phyloP scores from a whole-genome alignment of 306 rosid species.

The Cicer arietinum region DNA sequence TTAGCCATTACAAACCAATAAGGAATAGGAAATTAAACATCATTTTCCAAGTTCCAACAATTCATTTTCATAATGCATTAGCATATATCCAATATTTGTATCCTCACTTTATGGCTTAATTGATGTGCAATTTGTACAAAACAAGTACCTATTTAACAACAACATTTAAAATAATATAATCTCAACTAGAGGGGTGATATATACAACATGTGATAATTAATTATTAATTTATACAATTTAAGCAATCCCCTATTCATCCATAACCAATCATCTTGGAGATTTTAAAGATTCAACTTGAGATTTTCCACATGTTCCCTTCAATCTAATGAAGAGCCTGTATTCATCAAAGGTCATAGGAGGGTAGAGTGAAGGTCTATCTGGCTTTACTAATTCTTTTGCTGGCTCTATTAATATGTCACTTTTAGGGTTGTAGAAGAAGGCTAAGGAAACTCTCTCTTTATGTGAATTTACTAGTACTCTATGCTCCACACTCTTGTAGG shows the following conservation, averaged over 20 bases:
- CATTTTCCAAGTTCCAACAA: background rate
- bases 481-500: conserved; percentile 87
- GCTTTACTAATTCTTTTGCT: conserved; percentile 63
- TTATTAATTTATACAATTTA: too few species aligned
- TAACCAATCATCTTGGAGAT: conserved; percentile 47
- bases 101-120: background rate
- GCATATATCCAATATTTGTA: background rate
- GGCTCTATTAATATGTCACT: conserved; percentile 80
- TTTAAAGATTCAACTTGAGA: conserved; percentile 77
- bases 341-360: conserved; percentile 75
- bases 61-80: background rate
- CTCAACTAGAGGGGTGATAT: background rate
- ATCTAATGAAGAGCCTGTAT: conserved; percentile 79
- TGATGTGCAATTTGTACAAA: conserved; percentile 3
- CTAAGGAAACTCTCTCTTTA: conserved; percentile 75
- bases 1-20: conserved; percentile 30
- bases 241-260: too few species aligned
- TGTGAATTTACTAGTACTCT: conserved; percentile 81
- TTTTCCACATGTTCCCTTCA: conserved; percentile 83
- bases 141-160: background rate
- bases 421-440: conserved; percentile 95
- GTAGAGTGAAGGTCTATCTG: conserved; percentile 63
- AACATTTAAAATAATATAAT: background rate
- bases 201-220: background rate
- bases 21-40: conserved; percentile 20